Conservation (phyloP, 176 grass and related monocot genomes). For the Dendrocalamus sinicus region DNA sequence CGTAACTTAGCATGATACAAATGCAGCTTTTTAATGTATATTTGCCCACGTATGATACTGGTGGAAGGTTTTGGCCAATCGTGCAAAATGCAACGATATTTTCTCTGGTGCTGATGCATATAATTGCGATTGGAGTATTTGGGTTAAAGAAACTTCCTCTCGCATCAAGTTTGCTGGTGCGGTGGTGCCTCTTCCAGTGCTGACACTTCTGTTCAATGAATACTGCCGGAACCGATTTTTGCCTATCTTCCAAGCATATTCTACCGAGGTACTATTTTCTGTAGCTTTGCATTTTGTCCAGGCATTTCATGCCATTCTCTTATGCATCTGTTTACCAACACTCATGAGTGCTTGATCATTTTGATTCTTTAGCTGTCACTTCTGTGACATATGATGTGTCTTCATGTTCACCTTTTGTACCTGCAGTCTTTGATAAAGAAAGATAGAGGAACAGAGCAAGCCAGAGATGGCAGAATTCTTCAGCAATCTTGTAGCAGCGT, state of each 20-base stretch:
- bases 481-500: slow-evolving; percentile 60
- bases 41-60: slow-evolving; percentile 85
- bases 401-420: slow-evolving; percentile 19
- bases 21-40: slow-evolving; percentile 90
- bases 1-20: slow-evolving; percentile 38
- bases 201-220: slow-evolving; percentile 84
- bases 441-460: slow-evolving; percentile 74
- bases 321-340: not conserved
- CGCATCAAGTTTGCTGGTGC: slow-evolving; percentile 74
- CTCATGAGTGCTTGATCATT: not conserved
- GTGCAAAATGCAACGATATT: slow-evolving; percentile 88
- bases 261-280: slow-evolving; percentile 66
- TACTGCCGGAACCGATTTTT: slow-evolving; percentile 91
- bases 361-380: not conserved
- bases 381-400: not conserved
- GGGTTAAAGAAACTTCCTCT: slow-evolving; percentile 86
- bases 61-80: slow-evolving; percentile 89
- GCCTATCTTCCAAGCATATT: slow-evolving; percentile 78
- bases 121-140: slow-evolving; percentile 84
- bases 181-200: slow-evolving; percentile 69
- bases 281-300: not conserved
- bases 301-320: not conserved
- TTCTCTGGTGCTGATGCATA: slow-evolving; percentile 82
- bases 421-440: slow-evolving; percentile 90
- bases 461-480: slow-evolving; percentile 76